A percentile compares a stretch with the other conserved stretches of the same genome.
Evolutionary conservation across 768 basidiomycete species (phyloP).

Genomic region (Kwoniella botswanensis): DNA sequence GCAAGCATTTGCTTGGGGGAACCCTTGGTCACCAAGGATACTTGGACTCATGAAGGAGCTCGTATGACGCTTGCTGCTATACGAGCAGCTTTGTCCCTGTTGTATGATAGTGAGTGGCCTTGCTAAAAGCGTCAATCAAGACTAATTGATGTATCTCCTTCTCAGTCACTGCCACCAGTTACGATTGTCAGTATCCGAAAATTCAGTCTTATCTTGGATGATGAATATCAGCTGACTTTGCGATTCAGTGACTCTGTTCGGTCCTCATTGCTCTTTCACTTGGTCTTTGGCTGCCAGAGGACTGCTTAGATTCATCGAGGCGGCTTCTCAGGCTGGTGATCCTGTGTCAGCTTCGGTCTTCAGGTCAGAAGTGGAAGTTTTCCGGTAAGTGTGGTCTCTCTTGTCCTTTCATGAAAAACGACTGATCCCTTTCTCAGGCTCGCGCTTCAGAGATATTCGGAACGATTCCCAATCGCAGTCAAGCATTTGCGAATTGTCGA

Average conservation of each 20-base stretch:
- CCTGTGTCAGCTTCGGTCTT: conserved; percentile 41
- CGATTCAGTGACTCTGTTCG: conserved; percentile 42
- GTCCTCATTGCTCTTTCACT: conserved; percentile 23
- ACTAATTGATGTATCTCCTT: no score
- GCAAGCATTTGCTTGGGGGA: conserved; percentile 39
- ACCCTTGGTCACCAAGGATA: conserved; percentile 41
- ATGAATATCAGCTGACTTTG: background rate
- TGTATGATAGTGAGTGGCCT: conserved; percentile 49
- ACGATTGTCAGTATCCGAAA: conserved; percentile 36
- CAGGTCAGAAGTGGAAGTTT: conserved; percentile 45
- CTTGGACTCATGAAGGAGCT: conserved; percentile 45
- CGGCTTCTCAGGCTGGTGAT: conserved; percentile 40
- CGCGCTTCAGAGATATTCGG: conserved; percentile 37
- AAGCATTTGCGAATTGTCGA: conserved; percentile 37
- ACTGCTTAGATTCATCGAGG: conserved; percentile 40
- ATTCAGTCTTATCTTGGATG: background rate
- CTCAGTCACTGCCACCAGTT: conserved; percentile 47
- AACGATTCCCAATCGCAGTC: conserved; percentile 39
- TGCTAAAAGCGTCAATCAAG: no score
- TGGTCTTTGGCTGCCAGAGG: conserved; percentile 36
- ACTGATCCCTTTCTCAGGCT: conserved; percentile 22
- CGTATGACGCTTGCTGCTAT: conserved; percentile 40
- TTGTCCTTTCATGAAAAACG: background rate
- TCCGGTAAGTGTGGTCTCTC: conserved; percentile 33
- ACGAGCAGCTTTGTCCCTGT: conserved; percentile 42